These are phyloP conservation scores for Trichoderma afroharzianum DNA, from an alignment of 2,329 filamentous ascomycete genomes.

Conservation along the genomic window DNA sequence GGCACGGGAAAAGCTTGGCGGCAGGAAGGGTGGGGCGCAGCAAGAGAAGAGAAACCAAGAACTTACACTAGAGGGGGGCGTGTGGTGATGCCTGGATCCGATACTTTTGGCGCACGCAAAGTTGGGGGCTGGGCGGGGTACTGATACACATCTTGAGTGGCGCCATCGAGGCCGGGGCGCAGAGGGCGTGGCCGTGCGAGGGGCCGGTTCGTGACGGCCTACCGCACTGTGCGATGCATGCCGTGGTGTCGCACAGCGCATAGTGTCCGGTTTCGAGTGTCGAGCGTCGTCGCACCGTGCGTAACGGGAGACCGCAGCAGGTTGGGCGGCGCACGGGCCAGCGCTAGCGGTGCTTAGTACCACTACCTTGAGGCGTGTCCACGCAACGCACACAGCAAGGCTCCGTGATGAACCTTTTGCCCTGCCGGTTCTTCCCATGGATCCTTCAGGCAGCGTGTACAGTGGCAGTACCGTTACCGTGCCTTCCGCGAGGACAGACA, in stretches of 20 bases:
- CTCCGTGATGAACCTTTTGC: background rate
- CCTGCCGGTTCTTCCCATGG: background rate
- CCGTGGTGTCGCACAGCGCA: background rate
- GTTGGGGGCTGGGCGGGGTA: background rate
- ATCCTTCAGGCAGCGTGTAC: background rate
- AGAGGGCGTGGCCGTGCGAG: conserved; percentile 1
- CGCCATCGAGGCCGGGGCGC: background rate
- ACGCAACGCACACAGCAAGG: background rate
- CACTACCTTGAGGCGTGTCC: background rate
- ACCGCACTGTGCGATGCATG: background rate
- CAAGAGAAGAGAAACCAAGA: no score
- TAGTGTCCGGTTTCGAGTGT: conserved; percentile 1
- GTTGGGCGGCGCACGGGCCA: conserved; percentile 12
- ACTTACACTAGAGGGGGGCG: background rate
- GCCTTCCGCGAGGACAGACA: background rate
- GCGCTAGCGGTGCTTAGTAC: background rate
- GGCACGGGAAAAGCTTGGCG: conserved; percentile 13
- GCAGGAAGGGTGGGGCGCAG: background rate
- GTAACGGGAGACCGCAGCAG: conserved; percentile 14
- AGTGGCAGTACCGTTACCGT: background rate
- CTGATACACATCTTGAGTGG: background rate
- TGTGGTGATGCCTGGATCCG: background rate
- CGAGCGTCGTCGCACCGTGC: background rate
- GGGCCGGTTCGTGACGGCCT: rapidly evolving
- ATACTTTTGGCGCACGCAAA: background rate